Evolutionary conservation across 1,139 yeast species (phyloP).

Genomic region (Lodderomyces orthopsilosis): DNA sequence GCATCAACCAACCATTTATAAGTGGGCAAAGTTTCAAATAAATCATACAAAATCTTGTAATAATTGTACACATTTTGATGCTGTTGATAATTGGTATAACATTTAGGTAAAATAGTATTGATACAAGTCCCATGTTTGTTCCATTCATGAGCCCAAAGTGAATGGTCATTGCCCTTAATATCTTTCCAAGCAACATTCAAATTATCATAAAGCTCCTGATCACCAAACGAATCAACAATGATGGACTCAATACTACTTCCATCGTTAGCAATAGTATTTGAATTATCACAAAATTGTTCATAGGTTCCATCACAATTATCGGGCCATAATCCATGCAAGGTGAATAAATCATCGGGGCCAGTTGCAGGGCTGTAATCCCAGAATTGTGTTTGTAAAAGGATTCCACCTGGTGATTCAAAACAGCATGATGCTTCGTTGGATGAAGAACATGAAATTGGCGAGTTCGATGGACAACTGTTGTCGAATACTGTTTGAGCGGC

Average conservation of each 20-base stretch:
- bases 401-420: slow-evolving; percentile 78
- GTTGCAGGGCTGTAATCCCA: slow-evolving; percentile 90
- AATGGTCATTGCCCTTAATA: slow-evolving; percentile 66
- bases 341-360: slow-evolving; percentile 79
- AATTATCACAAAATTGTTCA: slow-evolving; percentile 64
- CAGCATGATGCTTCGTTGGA: slow-evolving; percentile 53
- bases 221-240: slow-evolving; percentile 46
- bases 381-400: slow-evolving; percentile 82
- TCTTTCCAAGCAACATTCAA: slow-evolving; percentile 77
- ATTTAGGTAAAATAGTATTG: slow-evolving; percentile 68
- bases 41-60: slow-evolving; percentile 60
- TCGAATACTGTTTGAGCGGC: slow-evolving; percentile 8
- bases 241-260: slow-evolving; percentile 47
- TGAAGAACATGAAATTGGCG: slow-evolving; percentile 64
- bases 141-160: slow-evolving; percentile 89
- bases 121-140: slow-evolving; percentile 96
- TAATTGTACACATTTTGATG: slow-evolving; percentile 76
- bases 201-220: slow-evolving; percentile 49
- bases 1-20: slow-evolving; percentile 61
- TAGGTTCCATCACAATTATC: slow-evolving; percentile 45
- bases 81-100: slow-evolving; percentile 42
- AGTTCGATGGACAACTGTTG: slow-evolving; percentile 55
- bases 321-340: slow-evolving; percentile 57
- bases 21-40: slow-evolving; percentile 68
- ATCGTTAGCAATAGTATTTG: slow-evolving; percentile 42